phyloP scores from a whole-genome alignment of 805 yeast species.

The Torulaspora franciscae region DNA sequence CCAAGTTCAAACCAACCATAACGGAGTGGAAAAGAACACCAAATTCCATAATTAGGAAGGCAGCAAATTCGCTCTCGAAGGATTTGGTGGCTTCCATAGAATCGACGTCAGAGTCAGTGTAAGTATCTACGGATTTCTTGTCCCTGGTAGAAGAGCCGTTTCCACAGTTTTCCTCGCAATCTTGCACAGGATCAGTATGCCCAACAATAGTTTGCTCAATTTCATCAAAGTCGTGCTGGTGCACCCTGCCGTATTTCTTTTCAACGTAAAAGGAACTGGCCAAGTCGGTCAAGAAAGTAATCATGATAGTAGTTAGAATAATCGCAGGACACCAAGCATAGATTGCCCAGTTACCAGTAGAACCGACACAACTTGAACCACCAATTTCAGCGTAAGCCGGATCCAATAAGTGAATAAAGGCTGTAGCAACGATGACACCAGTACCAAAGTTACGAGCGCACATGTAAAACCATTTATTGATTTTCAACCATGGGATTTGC shows the following conservation, averaged over 20 bases:
- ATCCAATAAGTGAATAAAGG: constrained; percentile 60
- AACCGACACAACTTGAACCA: constrained; percentile 37
- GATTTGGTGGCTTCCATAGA: constrained; percentile 8
- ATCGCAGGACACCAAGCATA: constrained; percentile 49
- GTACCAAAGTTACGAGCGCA: constrained; percentile 54
- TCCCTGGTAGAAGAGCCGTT: not conserved
- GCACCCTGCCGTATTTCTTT: constrained; percentile 32
- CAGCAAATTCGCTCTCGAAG: constrained; percentile 30
- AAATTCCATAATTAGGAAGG: constrained; percentile 58
- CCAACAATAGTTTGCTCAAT: constrained; percentile 15
- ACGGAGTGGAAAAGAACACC: constrained; percentile 74
- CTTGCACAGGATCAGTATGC: constrained; percentile 2
- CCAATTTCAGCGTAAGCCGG: constrained; percentile 43
- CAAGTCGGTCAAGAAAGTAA: constrained; percentile 42
- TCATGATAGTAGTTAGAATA: constrained; percentile 38
- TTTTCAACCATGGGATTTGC: constrained; percentile 36
- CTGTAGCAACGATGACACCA: constrained; percentile 74
- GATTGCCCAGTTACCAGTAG: constrained; percentile 41
- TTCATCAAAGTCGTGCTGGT: constrained; percentile 26
- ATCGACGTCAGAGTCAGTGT: constrained; percentile 9
- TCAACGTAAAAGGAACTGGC: constrained; percentile 40
- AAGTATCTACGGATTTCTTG: constrained; percentile 1
- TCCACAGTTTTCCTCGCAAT: not conserved
- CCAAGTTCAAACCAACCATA: constrained; percentile 64
- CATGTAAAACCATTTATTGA: constrained; percentile 38